A percentile compares a stretch with the other conserved stretches of the same genome.
phyloP scores from a whole-genome alignment of 768 basidiomycete genomes.

The Mrakia hoshinonis region DNA sequence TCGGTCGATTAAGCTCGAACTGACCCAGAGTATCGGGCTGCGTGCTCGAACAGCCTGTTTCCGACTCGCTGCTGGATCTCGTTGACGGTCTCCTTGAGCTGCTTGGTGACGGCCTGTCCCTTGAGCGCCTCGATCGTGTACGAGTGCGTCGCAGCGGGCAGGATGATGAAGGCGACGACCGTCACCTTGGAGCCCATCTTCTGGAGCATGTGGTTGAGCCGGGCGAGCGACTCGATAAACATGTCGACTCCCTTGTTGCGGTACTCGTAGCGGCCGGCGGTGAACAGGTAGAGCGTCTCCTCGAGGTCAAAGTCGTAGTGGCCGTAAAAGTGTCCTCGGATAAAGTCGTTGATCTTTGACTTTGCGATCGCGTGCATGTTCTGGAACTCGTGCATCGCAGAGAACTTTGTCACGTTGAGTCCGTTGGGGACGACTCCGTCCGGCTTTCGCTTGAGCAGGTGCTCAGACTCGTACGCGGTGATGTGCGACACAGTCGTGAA shows the following conservation, averaged over 20 bases:
- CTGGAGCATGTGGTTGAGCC: conserved; percentile 61
- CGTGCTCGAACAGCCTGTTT: conserved; percentile 83
- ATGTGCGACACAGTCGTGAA: conserved; percentile 98
- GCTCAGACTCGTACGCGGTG: conserved; percentile 94
- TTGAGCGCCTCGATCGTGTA: conserved; percentile 98
- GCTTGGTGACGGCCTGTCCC: conserved; percentile 93
- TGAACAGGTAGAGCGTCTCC: conserved; percentile 72
- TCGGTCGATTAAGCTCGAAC: conserved; percentile 34
- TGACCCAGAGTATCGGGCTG: conserved; percentile 82
- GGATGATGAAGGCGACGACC: conserved; percentile 96
- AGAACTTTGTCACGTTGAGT: conserved; percentile 96
- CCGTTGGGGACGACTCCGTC: conserved; percentile 97
- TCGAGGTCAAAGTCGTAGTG: conserved; percentile 94
- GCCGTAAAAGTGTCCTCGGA: conserved; percentile 96
- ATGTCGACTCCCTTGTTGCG: conserved; percentile 99
- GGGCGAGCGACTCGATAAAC: conserved; percentile 95
- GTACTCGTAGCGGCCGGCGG: conserved; percentile 98
- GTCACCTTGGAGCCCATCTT: conserved; percentile 62
- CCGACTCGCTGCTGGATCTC: conserved; percentile 93
- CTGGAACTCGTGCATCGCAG: conserved; percentile 99
- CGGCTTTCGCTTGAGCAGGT: conserved; percentile 88
- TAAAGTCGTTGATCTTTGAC: conserved; percentile 97
- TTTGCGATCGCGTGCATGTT: conserved; percentile 87
- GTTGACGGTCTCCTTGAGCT: conserved; percentile 86
- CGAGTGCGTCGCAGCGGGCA: conserved; percentile 91